phyloP scores from a whole-genome alignment of 2,329 filamentous ascomycete genomes.

The Pseudogymnoascus sp. region DNA sequence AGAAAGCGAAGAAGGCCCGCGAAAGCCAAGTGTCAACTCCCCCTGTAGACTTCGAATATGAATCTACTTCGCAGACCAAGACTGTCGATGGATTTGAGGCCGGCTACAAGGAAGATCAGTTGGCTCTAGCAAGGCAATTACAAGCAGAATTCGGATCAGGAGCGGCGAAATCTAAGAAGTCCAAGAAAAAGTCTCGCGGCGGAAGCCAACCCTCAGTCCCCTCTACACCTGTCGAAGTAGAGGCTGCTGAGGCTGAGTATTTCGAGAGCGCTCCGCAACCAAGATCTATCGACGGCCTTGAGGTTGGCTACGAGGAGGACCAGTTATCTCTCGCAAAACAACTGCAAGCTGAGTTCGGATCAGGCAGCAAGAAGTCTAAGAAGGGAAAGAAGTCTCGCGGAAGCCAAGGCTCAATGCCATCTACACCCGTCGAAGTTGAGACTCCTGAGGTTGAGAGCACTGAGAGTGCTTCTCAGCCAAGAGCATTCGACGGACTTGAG shows the following conservation, averaged over 20 bases:
- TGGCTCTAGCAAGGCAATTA: background rate
- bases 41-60: background rate
- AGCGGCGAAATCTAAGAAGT: constrained; percentile 22
- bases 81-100: background rate
- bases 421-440: background rate
- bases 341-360: background rate
- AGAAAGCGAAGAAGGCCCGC: constrained; percentile 33
- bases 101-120: constrained; percentile 1
- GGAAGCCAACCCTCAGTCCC: background rate
- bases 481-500: constrained; percentile 12
- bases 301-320: background rate
- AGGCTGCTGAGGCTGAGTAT: background rate
- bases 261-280: background rate
- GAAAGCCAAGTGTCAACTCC: constrained; percentile 3
- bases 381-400: constrained; percentile 16
- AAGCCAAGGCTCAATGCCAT: background rate
- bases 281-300: background rate
- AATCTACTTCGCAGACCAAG: background rate
- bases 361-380: constrained; percentile 29
- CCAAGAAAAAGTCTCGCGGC: constrained; percentile 37
- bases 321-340: background rate
- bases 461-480: background rate
- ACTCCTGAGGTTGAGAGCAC: background rate
- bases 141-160: background rate
- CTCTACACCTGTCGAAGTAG: background rate